Evolutionary conservation across 208 protist species (phyloP).

Genomic region (Leishmania guyanensis): DNA sequence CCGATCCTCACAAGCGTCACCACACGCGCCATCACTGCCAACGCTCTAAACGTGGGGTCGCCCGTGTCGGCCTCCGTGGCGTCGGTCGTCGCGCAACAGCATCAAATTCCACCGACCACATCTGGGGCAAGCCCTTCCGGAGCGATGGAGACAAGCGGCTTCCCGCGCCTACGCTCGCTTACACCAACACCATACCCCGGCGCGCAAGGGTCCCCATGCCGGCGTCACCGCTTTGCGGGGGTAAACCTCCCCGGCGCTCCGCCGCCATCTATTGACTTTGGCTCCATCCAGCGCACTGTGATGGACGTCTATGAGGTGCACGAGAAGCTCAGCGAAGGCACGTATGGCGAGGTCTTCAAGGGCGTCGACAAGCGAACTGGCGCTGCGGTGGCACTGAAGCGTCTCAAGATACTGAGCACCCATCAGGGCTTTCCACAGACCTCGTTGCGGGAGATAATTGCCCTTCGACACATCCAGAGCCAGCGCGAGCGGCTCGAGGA

Average conservation of each 20-base stretch:
- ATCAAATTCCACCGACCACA: neutral
- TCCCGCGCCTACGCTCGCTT: conserved; percentile 31
- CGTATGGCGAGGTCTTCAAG: conserved; percentile 96
- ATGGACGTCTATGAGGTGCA: conserved; percentile 68
- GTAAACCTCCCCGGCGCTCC: conserved; percentile 67
- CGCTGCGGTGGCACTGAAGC: conserved; percentile 77
- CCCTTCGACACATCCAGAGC: conserved; percentile 69
- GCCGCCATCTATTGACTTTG: conserved; percentile 44
- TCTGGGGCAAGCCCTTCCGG: neutral
- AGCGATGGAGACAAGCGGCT: neutral
- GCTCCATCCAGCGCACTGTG: conserved; percentile 52
- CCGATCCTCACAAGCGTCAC: conserved; percentile 1
- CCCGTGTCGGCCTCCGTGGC: neutral
- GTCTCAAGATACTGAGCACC: conserved; percentile 77
- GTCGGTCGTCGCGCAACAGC: neutral
- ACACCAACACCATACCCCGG: conserved; percentile 44
- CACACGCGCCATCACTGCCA: neutral
- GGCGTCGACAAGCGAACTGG: conserved; percentile 52
- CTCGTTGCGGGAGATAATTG: conserved; percentile 87
- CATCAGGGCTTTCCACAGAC: conserved; percentile 90
- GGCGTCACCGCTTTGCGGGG: conserved; percentile 48
- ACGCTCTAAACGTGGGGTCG: neutral
- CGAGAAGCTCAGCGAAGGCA: conserved; percentile 95
- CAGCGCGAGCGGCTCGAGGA: conserved; percentile 49
- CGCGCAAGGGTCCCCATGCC: conserved; percentile 29